phyloP scores from a whole-genome alignment of 768 basidiomycete genomes.

The Pleurotus platypus region DNA sequence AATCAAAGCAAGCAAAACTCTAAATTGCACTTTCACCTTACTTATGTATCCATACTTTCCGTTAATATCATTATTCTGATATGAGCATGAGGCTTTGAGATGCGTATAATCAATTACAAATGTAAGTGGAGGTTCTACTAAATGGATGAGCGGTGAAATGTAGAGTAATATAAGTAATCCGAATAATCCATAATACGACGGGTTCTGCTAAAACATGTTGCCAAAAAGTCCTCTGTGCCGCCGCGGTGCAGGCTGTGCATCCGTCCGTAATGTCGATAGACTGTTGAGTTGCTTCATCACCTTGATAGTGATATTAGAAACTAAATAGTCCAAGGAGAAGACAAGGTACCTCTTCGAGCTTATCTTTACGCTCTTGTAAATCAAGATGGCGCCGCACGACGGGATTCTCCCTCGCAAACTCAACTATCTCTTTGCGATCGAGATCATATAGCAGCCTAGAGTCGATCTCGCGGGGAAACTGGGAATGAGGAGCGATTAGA shows the following conservation, averaged over 20 bases:
- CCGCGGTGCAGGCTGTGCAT: conserved; percentile 70
- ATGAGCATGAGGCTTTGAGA: not conserved
- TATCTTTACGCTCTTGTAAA: conserved; percentile 94
- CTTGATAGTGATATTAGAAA: conserved; percentile 29
- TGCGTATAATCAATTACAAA: conserved; percentile 8
- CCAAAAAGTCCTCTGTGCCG: conserved; percentile 80
- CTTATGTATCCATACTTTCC: not conserved
- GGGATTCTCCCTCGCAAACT: conserved; percentile 96
- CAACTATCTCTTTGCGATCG: conserved; percentile 84
- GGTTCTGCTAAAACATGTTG: conserved; percentile 49
- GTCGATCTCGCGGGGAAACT: conserved; percentile 99
- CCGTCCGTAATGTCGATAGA: conserved; percentile 82
- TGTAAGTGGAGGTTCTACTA: conserved; percentile 10
- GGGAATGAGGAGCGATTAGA: conserved; percentile 2
- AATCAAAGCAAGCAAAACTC: conserved; percentile 30
- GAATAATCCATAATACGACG: not conserved
- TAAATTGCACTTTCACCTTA: not conserved
- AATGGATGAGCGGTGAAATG: not conserved
- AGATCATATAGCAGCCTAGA: conserved; percentile 89
- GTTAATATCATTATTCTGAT: not conserved
- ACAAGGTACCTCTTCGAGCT: conserved; percentile 80
- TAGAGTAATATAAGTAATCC: not conserved
- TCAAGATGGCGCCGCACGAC: conserved; percentile 84
- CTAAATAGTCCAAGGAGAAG: not conserved
- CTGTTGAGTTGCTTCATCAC: conserved; percentile 96